Base-by-base conservation (phyloP, 2,329 filamentous ascomycete species). In the Pseudocercospora musae region DNA sequence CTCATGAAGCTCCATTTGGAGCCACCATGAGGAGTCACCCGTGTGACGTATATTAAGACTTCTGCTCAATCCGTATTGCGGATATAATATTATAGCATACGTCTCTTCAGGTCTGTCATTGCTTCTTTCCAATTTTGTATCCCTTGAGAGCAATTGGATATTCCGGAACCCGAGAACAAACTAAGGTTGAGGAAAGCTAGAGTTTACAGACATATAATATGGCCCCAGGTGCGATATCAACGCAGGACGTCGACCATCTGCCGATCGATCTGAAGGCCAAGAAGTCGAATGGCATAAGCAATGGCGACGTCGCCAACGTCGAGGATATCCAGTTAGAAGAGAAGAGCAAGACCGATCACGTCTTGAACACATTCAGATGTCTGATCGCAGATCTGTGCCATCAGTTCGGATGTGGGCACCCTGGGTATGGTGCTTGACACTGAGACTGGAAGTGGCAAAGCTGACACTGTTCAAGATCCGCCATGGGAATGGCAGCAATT, bases 341-440 rank as follows among this genome's bases (percentile, higher is more conserved):
- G 8, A 53, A 68, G 11, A 68, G 73, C 42, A 71, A 73, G 63
- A 71, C 72, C 54, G 68, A 86, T 54, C 71, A 83, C 20, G 84
- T 87, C 1, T 74, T 89, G 56, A 82, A 81, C 68, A 84, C 83
- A 5, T 88, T 89, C 70, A 79, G 87, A 59, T 77, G 84, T 55
- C 75, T 90, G 29, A 87, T 90, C 62, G 86, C 87, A 49, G 88
- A 90, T 71, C 75, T 90, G 2, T 89, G 87, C 69, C 82, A 90
- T 72, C 87, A 90, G 66, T 90, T 89, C 74, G 85, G 85, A 65
- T 87, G 87, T 37, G 88, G 88, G 0, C 88, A 90, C 70, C 87
- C 87, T 18, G 87, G 87, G 84, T 87, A 78, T 68, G 79, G 11
- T 18, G 29, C 9, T 6, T 18, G 27, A 27, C 37, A 21, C 4